Evolutionary conservation across 257 asterid genomes (phyloP).

Genomic region (Solanum etuberosum): DNA sequence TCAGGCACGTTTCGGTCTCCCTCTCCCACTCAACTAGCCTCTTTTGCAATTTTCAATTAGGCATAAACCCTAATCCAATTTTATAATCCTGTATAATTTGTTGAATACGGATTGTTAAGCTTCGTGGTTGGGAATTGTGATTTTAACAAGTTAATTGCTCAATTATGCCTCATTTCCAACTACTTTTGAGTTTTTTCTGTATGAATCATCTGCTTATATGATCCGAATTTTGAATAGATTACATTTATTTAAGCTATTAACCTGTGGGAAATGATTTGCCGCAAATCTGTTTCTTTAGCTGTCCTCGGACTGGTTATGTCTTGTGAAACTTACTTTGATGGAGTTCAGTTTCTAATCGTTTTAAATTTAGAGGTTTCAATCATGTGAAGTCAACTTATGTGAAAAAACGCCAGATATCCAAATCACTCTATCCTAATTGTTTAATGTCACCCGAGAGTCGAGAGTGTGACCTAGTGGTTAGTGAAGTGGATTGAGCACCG

Average conservation of each 20-base stretch:
- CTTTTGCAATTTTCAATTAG: not conserved
- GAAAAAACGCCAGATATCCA: not conserved
- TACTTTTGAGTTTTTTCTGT: not conserved
- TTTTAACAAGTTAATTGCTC: not conserved
- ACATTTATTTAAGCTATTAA: not conserved
- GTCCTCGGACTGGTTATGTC: not conserved
- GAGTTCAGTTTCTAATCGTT: not conserved
- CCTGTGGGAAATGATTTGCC: not conserved
- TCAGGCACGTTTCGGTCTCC: not conserved
- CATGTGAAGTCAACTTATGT: not conserved
- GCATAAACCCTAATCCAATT: not conserved
- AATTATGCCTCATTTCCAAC: not conserved
- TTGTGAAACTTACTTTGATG: not conserved
- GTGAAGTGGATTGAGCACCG: not conserved
- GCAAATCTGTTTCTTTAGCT: not conserved
- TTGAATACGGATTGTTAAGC: not conserved
- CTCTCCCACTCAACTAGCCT: not conserved
- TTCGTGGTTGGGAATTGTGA: not conserved
- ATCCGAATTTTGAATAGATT: not conserved
- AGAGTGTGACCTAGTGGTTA: not conserved
- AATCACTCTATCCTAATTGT: not conserved
- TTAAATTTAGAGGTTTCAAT: not conserved
- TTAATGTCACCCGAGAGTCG: not conserved
- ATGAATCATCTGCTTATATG: not conserved
- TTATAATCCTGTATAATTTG: not conserved